Evolutionary conservation across 2,329 filamentous ascomycete genomes (phyloP), one percentile per base, ranked within the genome.

Genomic region (Mollisia scopiformis): DNA sequence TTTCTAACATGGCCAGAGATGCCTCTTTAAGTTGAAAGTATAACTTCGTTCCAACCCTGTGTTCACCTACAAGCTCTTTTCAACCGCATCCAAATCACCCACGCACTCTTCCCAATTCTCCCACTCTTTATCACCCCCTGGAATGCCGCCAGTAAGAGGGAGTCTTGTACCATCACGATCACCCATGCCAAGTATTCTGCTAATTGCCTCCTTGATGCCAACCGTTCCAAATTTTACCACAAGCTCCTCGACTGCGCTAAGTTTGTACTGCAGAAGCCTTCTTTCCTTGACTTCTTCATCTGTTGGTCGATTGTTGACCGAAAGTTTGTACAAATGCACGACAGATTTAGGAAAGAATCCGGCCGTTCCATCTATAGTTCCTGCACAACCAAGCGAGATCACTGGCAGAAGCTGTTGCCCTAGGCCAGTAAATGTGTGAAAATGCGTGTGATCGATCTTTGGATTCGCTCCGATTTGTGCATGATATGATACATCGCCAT

Each of bases 311-410:
- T 76, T 71, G 37, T 69, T 75, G 1, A 66, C 47, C 55, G 75
- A 76, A 16, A 87, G 72, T 43, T 82, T 77, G 73, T 83, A 88
- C 3, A 90, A 76, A 21, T 79, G 75, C 35, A 87, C 83, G 0
- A 89, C 79, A 0, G 84, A 81, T 69, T 84, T 84, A 16, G 87
- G 87, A 73, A 87, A 89, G 75, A 88, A 82, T 13, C 83, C 85
- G 1, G 87, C 86, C 23, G 88, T 78, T 16, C 86, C 88, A 63
- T 90, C 88, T 61, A 90, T 89, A 25, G 86, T 85, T 16, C 87
- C 87, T 6, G 83, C 85, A 16, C 84, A 85, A 50, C 86, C 86
- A 60, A 89, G 82, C 35, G 83, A 76, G 1, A 90, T 79, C 16
- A 88, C 81, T 1, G 86, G 85, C 2, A 87, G 80, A 2, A 89